phyloP scores from a whole-genome alignment of 73 alveolate genomes.

The Stentor roeselii region DNA sequence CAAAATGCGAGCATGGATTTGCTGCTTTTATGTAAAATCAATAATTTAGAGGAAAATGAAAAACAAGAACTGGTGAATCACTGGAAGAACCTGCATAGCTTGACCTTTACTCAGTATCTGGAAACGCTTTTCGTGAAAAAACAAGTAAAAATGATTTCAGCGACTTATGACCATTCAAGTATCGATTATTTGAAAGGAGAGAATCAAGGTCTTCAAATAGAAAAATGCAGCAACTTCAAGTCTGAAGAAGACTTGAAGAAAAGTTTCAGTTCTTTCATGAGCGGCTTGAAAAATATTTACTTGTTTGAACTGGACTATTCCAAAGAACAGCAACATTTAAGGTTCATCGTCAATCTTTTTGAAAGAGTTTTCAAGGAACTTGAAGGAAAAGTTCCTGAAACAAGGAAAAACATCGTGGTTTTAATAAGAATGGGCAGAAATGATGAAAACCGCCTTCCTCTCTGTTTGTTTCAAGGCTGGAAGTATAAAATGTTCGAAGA shows the following conservation, averaged over 20 bases:
- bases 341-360: neutral
- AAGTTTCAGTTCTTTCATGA: neutral
- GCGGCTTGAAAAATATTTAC: neutral
- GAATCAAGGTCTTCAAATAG: neutral
- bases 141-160: neutral
- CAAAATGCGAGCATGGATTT: neutral
- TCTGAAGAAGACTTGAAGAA: neutral
- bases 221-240: neutral
- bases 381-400: neutral
- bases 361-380: no score
- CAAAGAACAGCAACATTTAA: constrained; percentile 8
- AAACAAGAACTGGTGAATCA: neutral
- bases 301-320: constrained; percentile 11
- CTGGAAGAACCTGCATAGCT: neutral
- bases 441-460: neutral
- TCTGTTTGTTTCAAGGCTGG: neutral
- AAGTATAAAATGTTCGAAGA: constrained; percentile 9
- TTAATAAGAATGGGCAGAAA: neutral
- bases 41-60: neutral
- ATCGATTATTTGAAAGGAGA: neutral
- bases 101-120: neutral
- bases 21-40: neutral
- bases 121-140: neutral
- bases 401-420: neutral
- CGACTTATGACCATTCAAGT: neutral